phyloP scores from a whole-genome alignment of 2,329 filamentous ascomycete species.

The Endoconidiophora laricicola region DNA sequence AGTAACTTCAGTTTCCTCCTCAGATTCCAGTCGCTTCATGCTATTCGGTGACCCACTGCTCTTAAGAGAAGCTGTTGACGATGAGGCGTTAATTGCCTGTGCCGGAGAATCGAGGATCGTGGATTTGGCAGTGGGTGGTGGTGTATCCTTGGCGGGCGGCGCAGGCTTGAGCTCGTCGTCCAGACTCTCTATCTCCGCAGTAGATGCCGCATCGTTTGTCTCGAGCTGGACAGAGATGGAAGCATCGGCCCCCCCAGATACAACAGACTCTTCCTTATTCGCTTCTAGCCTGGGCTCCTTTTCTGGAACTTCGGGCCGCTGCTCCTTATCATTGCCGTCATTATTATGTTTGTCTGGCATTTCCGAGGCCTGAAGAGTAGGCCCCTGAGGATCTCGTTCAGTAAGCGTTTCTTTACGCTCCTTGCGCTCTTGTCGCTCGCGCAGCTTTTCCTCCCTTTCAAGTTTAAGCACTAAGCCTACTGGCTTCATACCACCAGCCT shows the following conservation, averaged over 20 bases:
- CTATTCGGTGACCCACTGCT: slow-evolving; percentile 12
- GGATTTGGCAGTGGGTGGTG: slow-evolving; percentile 14
- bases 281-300: background rate
- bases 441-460: slow-evolving; percentile 12
- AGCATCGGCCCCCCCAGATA: slow-evolving; percentile 14
- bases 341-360: background rate
- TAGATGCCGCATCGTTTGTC: background rate
- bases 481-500: slow-evolving; percentile 13
- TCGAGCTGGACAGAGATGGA: background rate
- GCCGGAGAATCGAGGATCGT: too few relatives aligned
- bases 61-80: too few relatives aligned
- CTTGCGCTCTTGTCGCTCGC: slow-evolving; percentile 1
- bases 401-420: slow-evolving; percentile 2
- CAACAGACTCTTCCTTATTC: slow-evolving; percentile 14
- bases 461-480: slow-evolving; percentile 16
- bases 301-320: slow-evolving; percentile 2
- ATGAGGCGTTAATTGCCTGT: too few relatives aligned
- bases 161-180: slow-evolving; percentile 13
- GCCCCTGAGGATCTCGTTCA: background rate
- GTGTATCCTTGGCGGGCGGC: slow-evolving; percentile 13
- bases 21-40: slow-evolving; percentile 14
- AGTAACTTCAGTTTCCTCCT: slow-evolving; percentile 33
- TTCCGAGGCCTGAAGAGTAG: background rate
- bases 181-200: background rate
- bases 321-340: slow-evolving; percentile 16